Conservation (phyloP, 768 basidiomycete species). For the Lentinula aciculospora region DNA sequence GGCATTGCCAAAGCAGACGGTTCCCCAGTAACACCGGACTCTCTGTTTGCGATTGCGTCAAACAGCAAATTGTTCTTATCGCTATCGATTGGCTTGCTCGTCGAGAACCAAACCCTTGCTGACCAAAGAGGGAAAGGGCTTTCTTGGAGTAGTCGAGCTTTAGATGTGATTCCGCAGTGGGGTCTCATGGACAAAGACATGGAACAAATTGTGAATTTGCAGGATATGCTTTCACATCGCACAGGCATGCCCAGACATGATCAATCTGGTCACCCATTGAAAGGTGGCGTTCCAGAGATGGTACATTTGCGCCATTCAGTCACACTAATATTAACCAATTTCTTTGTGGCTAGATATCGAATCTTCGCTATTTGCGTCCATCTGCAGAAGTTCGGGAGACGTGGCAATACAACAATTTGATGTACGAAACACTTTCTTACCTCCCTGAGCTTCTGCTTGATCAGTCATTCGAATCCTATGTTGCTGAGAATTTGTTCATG, state of each 20-base stretch:
- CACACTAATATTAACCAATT: not conserved
- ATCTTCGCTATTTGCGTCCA: conserved; percentile 25
- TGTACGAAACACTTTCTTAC: conserved; percentile 36
- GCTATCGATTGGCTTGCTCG: conserved; percentile 31
- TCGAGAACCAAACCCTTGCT: conserved; percentile 29
- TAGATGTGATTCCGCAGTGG: conserved; percentile 35
- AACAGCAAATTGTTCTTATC: conserved; percentile 38
- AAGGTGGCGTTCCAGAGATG: conserved; percentile 30
- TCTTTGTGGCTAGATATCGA: not conserved
- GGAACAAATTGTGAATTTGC: conserved; percentile 25
- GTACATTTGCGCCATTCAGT: conserved; percentile 14
- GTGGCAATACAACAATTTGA: conserved; percentile 42
- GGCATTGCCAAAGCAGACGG: conserved; percentile 28
- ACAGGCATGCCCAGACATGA: conserved; percentile 43
- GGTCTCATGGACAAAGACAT: conserved; percentile 31
- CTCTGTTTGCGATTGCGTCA: conserved; percentile 39
- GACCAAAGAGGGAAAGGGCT: conserved; percentile 22
- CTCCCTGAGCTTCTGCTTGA: conserved; percentile 32
- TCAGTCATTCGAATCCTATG: conserved; percentile 33
- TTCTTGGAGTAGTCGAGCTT: conserved; percentile 31
- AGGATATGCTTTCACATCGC: conserved; percentile 37
- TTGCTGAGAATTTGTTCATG: conserved; percentile 29
- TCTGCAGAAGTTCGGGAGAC: conserved; percentile 35
- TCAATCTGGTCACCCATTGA: conserved; percentile 22
- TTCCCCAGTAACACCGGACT: conserved; percentile 33